phyloP scores from a whole-genome alignment of 2,329 filamentous ascomycete species.

The Fusarium sublunatum region DNA sequence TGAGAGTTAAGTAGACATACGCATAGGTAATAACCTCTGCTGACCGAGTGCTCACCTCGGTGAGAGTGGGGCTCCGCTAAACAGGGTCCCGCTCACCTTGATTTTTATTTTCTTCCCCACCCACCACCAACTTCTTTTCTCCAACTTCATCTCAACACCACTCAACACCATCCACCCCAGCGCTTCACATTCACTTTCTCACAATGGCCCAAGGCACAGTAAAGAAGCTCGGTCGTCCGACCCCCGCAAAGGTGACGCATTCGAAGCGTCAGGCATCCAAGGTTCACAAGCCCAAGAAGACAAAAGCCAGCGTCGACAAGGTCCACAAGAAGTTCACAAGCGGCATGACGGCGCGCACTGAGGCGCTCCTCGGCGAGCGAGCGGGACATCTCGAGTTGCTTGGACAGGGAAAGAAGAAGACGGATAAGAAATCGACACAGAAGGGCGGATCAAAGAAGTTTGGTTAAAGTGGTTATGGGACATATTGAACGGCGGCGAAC shows the following conservation, averaged over 20 bases:
- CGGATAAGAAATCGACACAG: conserved; percentile 53
- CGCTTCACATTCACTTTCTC: neutral
- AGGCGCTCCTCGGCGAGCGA: conserved; percentile 68
- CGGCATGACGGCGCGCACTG: conserved; percentile 65
- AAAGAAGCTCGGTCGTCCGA: conserved; percentile 59
- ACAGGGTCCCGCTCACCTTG: conserved; percentile 26
- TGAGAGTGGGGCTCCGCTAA: conserved; percentile 20
- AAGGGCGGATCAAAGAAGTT: conserved; percentile 67
- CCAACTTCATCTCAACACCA: conserved; percentile 2
- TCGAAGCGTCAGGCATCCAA: conserved; percentile 59
- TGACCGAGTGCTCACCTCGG: conserved; percentile 6
- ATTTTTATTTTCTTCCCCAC: conserved; percentile 31
- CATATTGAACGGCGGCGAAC: conserved; percentile 1
- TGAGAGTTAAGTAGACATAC: neutral
- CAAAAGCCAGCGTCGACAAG: conserved; percentile 62
- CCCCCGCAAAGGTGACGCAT: conserved; percentile 55
- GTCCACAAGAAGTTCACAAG: conserved; percentile 65
- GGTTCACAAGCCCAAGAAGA: conserved; percentile 62
- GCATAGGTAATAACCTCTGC: neutral
- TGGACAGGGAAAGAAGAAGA: conserved; percentile 67
- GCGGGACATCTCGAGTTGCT: conserved; percentile 71
- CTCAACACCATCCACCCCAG: neutral
- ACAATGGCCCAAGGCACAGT: conserved; percentile 66
- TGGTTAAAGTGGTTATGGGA: conserved; percentile 54
- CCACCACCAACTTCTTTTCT: conserved; percentile 51